Base-by-base conservation (phyloP, 257 asterid genomes). In the Solanum pennellii region DNA sequence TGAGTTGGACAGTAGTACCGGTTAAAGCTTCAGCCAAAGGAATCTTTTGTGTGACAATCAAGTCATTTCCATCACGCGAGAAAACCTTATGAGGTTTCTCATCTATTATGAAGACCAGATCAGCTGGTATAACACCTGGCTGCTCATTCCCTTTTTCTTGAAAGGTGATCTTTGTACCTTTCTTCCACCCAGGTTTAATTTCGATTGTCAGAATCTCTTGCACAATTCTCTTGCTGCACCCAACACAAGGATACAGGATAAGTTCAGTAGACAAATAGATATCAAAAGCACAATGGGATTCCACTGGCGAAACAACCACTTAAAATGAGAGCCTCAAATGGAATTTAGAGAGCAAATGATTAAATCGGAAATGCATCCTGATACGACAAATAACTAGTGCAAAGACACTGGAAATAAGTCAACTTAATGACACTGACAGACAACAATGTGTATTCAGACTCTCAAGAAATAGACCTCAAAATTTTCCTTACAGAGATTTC, bases 111-210 rank as follows among this genome's bases (percentile, higher is more conserved):
- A 92, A 92, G 13, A 92, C 90, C 1, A 92, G 89, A 85, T 92
- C 94, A 21, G 92, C 88, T 79, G 94, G 91, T 37, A 87, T 77
- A 37, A 89, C 76, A 29, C 92, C 91, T 10, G 90, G 92, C 7
- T 66, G 88, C 83, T 90, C 92, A 85, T 92, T 90, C 31, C 94
- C 94, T 76, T 91, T 92, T 21, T 90, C 92, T 1, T 89, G 89
- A 87, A 90, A 92, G 71, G 94, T 92, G 56, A 92, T 89, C 87
- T 91, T 92, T 6, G 94, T 90, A n/a, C 93, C 94, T 88, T 90
- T 90, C 83, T 92, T 92, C 94, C 94, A 91, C 18, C 93, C 93
- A 27, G 92, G 92, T 62, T 91, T 92, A 45, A 91, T 66, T 39
- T 41, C 52, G 29, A 92, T 91, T 13, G 91, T 84, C 21, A 91